A percentile compares a stretch with the other conserved stretches of the same genome.
Evolutionary conservation across 768 basidiomycete genomes (phyloP).

Genomic region (Russula dissimulans): DNA sequence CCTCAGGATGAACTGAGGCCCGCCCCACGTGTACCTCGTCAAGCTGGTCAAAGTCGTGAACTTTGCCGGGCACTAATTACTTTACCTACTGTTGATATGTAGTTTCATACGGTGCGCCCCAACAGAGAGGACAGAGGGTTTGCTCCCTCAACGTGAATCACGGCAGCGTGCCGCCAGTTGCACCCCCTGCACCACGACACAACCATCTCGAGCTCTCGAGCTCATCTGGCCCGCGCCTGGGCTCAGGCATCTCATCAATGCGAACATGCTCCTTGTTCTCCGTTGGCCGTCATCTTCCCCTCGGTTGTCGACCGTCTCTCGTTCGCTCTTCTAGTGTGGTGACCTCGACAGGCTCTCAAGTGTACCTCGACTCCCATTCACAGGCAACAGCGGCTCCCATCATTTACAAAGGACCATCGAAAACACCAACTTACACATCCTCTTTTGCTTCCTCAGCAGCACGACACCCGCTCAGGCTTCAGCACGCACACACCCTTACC

Average conservation of each 20-base stretch:
- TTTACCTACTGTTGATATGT: no score
- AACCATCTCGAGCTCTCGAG: no score
- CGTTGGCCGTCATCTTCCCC: background rate
- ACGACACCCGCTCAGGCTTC: background rate
- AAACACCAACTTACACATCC: background rate
- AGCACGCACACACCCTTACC: constrained; percentile 12
- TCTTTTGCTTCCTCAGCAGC: background rate
- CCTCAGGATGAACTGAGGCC: no score
- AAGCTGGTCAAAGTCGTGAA: no score
- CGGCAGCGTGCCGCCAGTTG: no score
- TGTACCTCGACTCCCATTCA: background rate
- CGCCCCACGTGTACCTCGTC: no score
- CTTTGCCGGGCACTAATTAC: no score
- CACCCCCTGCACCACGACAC: no score
- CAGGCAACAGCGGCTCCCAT: background rate
- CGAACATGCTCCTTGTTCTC: constrained; percentile 3
- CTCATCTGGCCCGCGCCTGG: background rate
- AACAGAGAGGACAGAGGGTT: no score
- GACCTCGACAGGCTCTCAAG: background rate
- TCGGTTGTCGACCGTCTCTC: background rate
- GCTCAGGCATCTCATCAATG: background rate
- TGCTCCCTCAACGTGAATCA: no score
- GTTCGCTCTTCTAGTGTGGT: background rate
- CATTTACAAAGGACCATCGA: background rate
- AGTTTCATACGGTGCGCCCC: no score